Evolutionary conservation across 164 flowering plant species (phyloP), one percentile per base, ranked within the genome.

Genomic region (Echeveria elegans): DNA sequence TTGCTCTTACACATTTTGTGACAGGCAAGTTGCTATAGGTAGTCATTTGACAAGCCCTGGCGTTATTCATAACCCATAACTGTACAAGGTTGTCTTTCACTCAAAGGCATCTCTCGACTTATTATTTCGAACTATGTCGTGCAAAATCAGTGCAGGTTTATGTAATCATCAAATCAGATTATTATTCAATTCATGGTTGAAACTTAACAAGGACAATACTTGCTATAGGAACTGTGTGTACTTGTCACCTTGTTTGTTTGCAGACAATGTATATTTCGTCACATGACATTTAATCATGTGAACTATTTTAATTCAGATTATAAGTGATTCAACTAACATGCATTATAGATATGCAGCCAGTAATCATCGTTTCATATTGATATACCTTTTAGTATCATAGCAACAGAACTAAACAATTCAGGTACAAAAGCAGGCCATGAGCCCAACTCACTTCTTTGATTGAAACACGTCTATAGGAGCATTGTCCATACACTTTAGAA

Each of bases 201-300:
- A 38, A 38, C 41, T 23, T 7, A 24, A 53, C 10, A 9, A 28
- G 32, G 14, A 56, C 61, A 56, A 12, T 56, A 28, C 26, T 28
- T 56, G 61, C 32, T 26, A 14, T 43, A 43, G 47, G 15, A 43
- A 43, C 18, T 43, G 15, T 4, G 26, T 24, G 26, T 23, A 24
- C 60, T 53, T 23, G 60, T 53, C 60, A 21, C 60, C 30, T 53
- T 26, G 29, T 53, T 53, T 53, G 30, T 53, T 53, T 53, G 30
- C 26, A 9, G 10, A 7, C 26, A 5, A 21, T 24, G 29, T 10
- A 24, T 23, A 30, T 21, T 53, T 24, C 26, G 60, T 53, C 30
- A 53, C 60, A 53, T 53, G 60, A 53, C 4, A 24, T 53, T 53
- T 12, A 53, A 53, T 53, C 47, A 43, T 43, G 47, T 43, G 47